These are phyloP conservation scores for Sphaerulina vaccinii DNA, from an alignment of 2,329 filamentous ascomycete genomes.

Conservation along the genomic window DNA sequence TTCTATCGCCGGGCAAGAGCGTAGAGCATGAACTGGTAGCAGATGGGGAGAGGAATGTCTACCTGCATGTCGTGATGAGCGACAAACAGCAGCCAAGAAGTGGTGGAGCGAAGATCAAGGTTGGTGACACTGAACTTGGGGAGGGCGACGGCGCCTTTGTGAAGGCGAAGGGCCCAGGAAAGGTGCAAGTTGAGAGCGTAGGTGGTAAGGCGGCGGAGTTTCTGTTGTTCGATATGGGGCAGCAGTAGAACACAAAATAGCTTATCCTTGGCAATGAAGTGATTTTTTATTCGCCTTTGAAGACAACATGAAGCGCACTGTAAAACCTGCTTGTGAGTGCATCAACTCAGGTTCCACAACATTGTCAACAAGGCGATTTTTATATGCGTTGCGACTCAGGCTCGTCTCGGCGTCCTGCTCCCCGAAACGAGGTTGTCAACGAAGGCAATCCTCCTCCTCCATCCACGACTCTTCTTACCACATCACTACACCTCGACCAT, in stretches of 20 bases:
- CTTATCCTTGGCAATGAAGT: background rate
- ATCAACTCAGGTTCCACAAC: too few species aligned
- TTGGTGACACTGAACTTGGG: constrained; percentile 64
- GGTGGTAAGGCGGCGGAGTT: constrained; percentile 50
- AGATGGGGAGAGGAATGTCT: constrained; percentile 67
- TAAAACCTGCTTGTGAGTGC: too few species aligned
- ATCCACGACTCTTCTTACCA: too few species aligned
- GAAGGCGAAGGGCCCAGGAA: constrained; percentile 49
- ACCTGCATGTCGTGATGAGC: constrained; percentile 75
- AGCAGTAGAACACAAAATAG: constrained; percentile 20
- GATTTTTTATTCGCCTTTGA: too few species aligned
- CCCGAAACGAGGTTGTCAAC: too few species aligned
- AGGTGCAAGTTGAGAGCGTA: constrained; percentile 48
- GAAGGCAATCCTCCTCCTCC: too few species aligned
- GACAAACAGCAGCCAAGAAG: constrained; percentile 56
- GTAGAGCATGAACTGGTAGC: constrained; percentile 74
- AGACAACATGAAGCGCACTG: too few species aligned
- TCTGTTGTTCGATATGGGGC: constrained; percentile 51
- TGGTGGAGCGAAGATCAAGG: constrained; percentile 69
- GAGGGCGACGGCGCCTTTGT: constrained; percentile 85
- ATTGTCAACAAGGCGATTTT: too few species aligned
- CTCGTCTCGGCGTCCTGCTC: too few species aligned
- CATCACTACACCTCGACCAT: too few species aligned
- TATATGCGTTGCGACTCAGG: too few species aligned
- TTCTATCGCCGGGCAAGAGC: constrained; percentile 63